Evolutionary conservation across 2,329 filamentous ascomycete species (phyloP), one percentile per base, ranked within the genome.

Genomic region (Aureobasidium leucospermi): DNA sequence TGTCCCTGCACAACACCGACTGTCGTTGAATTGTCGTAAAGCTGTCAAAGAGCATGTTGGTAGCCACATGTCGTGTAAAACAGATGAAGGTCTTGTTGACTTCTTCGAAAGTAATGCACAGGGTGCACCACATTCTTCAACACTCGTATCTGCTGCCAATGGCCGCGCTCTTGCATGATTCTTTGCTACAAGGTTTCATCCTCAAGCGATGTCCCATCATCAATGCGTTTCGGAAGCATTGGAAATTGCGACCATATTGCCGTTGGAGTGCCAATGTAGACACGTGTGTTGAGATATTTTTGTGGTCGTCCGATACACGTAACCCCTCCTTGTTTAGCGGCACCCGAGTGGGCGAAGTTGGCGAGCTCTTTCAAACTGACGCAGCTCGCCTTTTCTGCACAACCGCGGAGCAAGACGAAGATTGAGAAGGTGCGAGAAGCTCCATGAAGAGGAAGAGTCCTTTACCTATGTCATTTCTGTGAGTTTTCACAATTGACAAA

Each of bases 261-360:
- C 51, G 51, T 42, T 55, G 51, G 6, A 34, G n/a, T n/a, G 41
- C 52, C 52, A 56, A 56, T 56, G 39, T n/a, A 36, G 41, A 45
- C 52, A 56, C 39, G 41, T 36, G 16, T 45, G 13, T 28, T 16
- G 36, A 28, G 28, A 8, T 13, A 5, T 45, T 16, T 45, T 16
- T 45, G 39, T 34, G 13, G 52, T 45, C 28, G 49, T 53, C 19
- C 49, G 49, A 53, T 53, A 42, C 29, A 45, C 38, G 39, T 32
- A 43, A 19, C 52, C 41, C n/a, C 39, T 56, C 52, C 29, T 23
- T 29, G 31, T 55, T n/a, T 56, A 56, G 49, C 49, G 49, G 49
- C 49, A 53, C 41, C 52, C 52, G 52, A 56, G 52, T 45, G 39
- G 39, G 39, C 41, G 31, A 29, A 56, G 52, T 56, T 45, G n/a